Base-by-base conservation (phyloP, 345 rosid genomes). In the Eucalyptus erythrocorys region DNA sequence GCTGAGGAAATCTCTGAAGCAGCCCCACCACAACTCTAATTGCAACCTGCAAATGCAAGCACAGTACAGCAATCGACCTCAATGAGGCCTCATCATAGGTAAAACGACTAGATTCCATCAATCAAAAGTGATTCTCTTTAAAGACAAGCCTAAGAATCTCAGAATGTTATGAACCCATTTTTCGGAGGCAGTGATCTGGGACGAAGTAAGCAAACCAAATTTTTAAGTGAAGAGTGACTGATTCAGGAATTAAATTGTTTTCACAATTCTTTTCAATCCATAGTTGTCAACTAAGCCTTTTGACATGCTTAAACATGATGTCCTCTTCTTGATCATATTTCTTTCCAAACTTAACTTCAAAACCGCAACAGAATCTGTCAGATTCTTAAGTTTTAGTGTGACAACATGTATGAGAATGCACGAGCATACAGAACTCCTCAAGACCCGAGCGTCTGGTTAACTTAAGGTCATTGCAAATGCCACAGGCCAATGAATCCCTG, bases 1-100 rank as follows among this genome's bases (percentile, higher is more conserved):
- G 92, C 90, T 92, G 94, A 88, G 99, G 99, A 92, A 97, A 96
- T 53, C 95, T 94, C 91, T 94, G 92, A 84, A 97, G 91, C 48
- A 97, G 86, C 99, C 99, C 93, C 79, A 94, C 94, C 80, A 97
- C 94, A 6, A 94, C 97, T 86, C 92, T 91, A n/a, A 97, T 96
- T 81, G 91, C 95, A 88, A 81, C 97, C 99, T 97, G 91, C 84
- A 91, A 34, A 51, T 40, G 22, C 51, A 27, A 19, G 86, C 48
- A 89, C 57, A 30, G 34, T 19, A 22, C 80, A 79, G 64, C 47
- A 87, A 22, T 47, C 82, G 50, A 66, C 32, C 55, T 34, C 57
- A 76, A 6, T 55, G 68, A 51, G 45, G 76, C 32, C 43, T 66
- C 32, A 11, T 85, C 64, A 49, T 85, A 22, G 27, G 51, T 16